Evolutionary conservation across 805 yeast species (phyloP).

Genomic region (Nakazawaea peltata): DNA sequence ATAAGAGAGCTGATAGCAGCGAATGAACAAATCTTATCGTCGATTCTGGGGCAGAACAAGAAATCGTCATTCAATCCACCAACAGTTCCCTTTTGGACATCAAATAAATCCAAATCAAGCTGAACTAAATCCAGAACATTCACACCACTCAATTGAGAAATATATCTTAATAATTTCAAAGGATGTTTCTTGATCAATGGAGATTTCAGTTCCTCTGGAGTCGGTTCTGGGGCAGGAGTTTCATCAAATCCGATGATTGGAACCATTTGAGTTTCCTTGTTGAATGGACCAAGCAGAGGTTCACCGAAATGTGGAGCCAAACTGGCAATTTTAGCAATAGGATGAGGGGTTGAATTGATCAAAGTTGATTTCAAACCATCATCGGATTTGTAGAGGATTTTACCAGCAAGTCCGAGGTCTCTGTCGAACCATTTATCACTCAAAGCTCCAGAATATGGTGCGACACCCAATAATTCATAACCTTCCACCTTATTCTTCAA

Average conservation of each 20-base stretch:
- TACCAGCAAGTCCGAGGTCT: conserved; percentile 80
- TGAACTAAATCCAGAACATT: conserved; percentile 55
- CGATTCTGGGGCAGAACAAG: conserved; percentile 74
- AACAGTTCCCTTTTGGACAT: conserved; percentile 68
- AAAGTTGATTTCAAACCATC: conserved; percentile 32
- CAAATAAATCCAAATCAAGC: conserved; percentile 72
- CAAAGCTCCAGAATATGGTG: conserved; percentile 75
- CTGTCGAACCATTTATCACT: conserved; percentile 71
- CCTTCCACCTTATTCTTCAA: conserved; percentile 57
- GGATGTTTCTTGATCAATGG: conserved; percentile 69
- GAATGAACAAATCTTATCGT: conserved; percentile 75
- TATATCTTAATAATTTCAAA: conserved; percentile 55
- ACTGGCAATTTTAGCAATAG: conserved; percentile 75
- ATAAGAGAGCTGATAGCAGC: conserved; percentile 60
- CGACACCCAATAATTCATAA: conserved; percentile 70
- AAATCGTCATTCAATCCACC: conserved; percentile 78
- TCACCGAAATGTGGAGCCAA: conserved; percentile 84
- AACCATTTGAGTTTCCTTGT: conserved; percentile 67
- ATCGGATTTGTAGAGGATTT: conserved; percentile 44
- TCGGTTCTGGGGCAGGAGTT: conserved; percentile 34
- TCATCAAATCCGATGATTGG: conserved; percentile 62
- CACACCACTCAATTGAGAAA: conserved; percentile 53
- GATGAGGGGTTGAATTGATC: conserved; percentile 54
- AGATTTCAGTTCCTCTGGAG: conserved; percentile 50
- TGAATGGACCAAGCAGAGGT: conserved; percentile 61